These are phyloP conservation scores for Fusarium transvaalense DNA, from an alignment of 2,329 filamentous ascomycete genomes.

Conservation along the genomic window DNA sequence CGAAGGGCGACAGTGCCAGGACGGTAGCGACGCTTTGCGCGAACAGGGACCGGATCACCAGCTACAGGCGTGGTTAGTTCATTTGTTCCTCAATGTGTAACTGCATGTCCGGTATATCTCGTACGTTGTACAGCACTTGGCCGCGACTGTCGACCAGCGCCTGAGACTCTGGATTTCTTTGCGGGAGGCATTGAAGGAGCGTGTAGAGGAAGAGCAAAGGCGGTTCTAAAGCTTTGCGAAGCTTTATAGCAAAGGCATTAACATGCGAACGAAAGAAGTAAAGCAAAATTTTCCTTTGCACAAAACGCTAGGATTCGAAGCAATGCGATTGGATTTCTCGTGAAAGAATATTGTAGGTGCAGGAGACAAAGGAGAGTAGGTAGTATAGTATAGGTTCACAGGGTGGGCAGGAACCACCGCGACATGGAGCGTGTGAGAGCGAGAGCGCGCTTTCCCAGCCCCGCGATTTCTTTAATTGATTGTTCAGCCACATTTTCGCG, in stretches of 20 bases:
- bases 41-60: constrained; percentile 77
- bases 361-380: constrained; percentile 1
- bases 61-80: constrained; percentile 61
- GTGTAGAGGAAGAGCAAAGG: constrained; percentile 9
- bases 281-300: constrained; percentile 9
- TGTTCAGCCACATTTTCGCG: constrained; percentile 30
- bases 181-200: constrained; percentile 44
- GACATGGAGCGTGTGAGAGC: constrained; percentile 11
- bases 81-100: not conserved
- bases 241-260: constrained; percentile 15
- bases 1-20: constrained; percentile 88
- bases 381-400: constrained; percentile 2
- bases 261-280: constrained; percentile 10
- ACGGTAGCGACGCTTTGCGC: constrained; percentile 73
- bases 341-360: constrained; percentile 14
- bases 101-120: not conserved
- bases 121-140: constrained; percentile 60
- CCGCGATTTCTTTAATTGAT: constrained; percentile 49
- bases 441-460: constrained; percentile 43
- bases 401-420: constrained; percentile 37
- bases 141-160: constrained; percentile 47
- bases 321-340: constrained; percentile 16
- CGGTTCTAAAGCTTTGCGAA: constrained; percentile 4
- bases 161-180: constrained; percentile 35
- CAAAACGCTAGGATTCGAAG: constrained; percentile 18